A percentile compares a stretch with the other conserved stretches of the same genome.
These are phyloP conservation scores for Yamadazyma diospyri DNA, from an alignment of 1,139 yeast species.

Conservation along the genomic window DNA sequence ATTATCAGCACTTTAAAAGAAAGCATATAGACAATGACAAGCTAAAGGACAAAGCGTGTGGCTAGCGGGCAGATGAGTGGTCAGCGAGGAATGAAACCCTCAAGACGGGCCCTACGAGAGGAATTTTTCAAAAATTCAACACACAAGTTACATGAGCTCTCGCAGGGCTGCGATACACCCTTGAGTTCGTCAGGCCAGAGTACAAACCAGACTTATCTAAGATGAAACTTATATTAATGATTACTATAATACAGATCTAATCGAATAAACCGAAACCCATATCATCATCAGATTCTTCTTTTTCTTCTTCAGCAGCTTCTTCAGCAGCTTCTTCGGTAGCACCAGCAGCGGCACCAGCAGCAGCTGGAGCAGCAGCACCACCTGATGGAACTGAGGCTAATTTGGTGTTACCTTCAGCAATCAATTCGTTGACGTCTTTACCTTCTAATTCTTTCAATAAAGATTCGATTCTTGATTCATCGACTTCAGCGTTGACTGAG, in stretches of 20 bases:
- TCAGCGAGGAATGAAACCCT: too few species aligned
- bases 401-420: conserved; percentile 79
- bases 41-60: too few species aligned
- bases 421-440: conserved; percentile 69
- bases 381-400: conserved; percentile 81
- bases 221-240: conserved; percentile 4
- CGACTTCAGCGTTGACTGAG: conserved; percentile 77
- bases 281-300: conserved; percentile 60
- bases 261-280: conserved; percentile 93
- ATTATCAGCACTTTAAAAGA: conserved; percentile 8
- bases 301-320: conserved; percentile 35
- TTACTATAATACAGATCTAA: conserved; percentile 30
- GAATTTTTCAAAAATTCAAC: too few species aligned
- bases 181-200: too few species aligned
- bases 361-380: conserved; percentile 71
- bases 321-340: conserved; percentile 39
- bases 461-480: conserved; percentile 65
- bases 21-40: neutral
- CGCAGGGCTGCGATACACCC: too few species aligned
- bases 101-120: too few species aligned
- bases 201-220: conserved; percentile 1
- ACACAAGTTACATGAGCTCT: too few species aligned
- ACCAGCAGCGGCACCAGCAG: conserved; percentile 42
- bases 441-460: conserved; percentile 73
- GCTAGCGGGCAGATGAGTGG: too few species aligned